Evolutionary conservation across 352 stramenopile species (phyloP).

Genomic region (Phytophthora citricola): DNA sequence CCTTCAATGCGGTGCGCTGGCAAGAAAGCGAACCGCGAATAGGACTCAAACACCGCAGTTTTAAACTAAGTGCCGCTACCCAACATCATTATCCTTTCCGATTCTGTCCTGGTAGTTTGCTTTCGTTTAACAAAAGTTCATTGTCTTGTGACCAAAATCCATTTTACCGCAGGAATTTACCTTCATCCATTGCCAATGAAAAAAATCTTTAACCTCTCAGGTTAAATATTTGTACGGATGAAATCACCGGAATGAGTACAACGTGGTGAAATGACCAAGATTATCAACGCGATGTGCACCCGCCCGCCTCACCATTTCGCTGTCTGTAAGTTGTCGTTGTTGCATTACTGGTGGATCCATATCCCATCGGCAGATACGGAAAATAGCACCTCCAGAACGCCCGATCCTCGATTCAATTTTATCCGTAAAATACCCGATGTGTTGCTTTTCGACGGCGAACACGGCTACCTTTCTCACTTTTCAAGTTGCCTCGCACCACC

Average conservation of each 20-base stretch:
- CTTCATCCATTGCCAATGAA: too few species aligned
- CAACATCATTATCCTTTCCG: neutral
- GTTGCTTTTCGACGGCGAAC: slow-evolving; percentile 1
- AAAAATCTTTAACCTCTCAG: too few species aligned
- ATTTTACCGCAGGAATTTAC: too few species aligned
- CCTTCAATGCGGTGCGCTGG: slow-evolving; percentile 10
- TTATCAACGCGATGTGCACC: slow-evolving; percentile 11
- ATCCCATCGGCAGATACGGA: slow-evolving; percentile 21
- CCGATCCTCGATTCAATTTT: slow-evolving; percentile 19
- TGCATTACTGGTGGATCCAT: slow-evolving; percentile 7
- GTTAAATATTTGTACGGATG: too few species aligned
- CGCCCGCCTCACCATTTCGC: slow-evolving; percentile 19
- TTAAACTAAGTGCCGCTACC: neutral
- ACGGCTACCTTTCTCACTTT: slow-evolving; percentile 13
- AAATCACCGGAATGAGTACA: neutral
- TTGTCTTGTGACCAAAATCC: too few species aligned
- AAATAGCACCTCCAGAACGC: slow-evolving; percentile 11
- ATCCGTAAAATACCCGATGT: slow-evolving; percentile 18
- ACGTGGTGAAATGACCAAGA: slow-evolving; percentile 13
- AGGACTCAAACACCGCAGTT: neutral
- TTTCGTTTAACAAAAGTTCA: too few species aligned
- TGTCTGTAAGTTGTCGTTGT: slow-evolving; percentile 1
- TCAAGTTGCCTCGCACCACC: slow-evolving; percentile 24
- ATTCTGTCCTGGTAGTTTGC: neutral
- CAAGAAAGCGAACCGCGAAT: neutral